Conservation (phyloP, 345 rosid genomes). For the Eucalyptus marginata region DNA sequence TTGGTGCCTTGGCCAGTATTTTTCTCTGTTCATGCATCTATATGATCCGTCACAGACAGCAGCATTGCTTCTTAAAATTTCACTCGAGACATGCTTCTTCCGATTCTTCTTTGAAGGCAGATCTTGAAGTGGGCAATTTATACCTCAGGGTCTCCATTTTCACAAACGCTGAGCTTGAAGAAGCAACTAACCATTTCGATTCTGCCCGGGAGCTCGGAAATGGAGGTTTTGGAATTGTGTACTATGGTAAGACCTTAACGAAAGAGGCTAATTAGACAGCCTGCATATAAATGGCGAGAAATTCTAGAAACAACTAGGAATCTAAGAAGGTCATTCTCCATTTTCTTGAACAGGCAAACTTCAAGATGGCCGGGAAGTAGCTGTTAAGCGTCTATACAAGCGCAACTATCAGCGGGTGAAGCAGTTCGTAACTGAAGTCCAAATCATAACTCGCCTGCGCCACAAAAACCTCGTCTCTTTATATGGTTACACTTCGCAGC, state of each 20-base stretch:
- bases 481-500: constrained; percentile 45
- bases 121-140: constrained; percentile 11
- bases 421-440: constrained; percentile 47
- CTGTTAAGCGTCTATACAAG: constrained; percentile 53
- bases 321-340: background rate
- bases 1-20: constrained; percentile 14
- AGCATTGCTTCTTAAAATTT: constrained; percentile 1
- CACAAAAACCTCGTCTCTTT: constrained; percentile 58
- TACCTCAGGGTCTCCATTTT: constrained; percentile 37
- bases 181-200: constrained; percentile 46
- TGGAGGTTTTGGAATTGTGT: constrained; percentile 71
- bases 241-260: constrained; percentile 32
- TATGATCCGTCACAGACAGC: constrained; percentile 2
- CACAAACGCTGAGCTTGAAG: constrained; percentile 46
- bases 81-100: constrained; percentile 5
- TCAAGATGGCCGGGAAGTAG: constrained; percentile 56
- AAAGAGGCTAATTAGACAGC: background rate
- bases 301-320: background rate
- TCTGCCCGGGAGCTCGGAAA: constrained; percentile 36
- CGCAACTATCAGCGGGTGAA: constrained; percentile 31
- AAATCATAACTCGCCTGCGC: constrained; percentile 43
- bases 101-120: constrained; percentile 9
- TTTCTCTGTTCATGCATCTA: constrained; percentile 3
- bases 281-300: no score
- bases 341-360: constrained; percentile 28